Evolutionary conservation across 345 rosid genomes (phyloP), one percentile per base, ranked within the genome.

Genomic region (Pugionium cornutum): DNA sequence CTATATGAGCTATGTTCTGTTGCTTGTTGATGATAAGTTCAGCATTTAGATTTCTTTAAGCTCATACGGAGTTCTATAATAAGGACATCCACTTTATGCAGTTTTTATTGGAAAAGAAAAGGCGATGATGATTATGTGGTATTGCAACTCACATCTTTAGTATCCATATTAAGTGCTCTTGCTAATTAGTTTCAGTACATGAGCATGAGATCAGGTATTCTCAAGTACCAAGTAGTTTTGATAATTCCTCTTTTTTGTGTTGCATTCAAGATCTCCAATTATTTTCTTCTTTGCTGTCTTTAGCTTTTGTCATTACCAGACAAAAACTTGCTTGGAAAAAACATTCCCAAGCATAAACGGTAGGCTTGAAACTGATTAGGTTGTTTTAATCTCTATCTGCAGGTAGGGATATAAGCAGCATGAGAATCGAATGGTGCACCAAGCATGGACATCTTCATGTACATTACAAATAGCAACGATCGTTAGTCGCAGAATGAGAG

Each of bases 401-500:
- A 62, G 74, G 2, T 44, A 18, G 7, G 9, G 11, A 32, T 32
- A 10, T 28, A 29, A 29, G 41, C 4, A 5, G 53, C n/a, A 18
- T 6, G 54, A 34, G 61, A 6, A 0, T 18, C 18, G 18, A 46
- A 7, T 43, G 42, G 50, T 3, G 10, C 51, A 27, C 41, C 43
- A n/a, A 27, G 7, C 33, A 33, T 59, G 58, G 35, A 64, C 51
- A 61, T 69, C 48, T 34, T 29, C 37, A 53, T 61, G 68, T 61
- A 62, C 53, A 68, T 41, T 41, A 27, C 6, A 1, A 44, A 37
- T 18, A 18, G n/a, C 0, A 18, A 18, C 18, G 18, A 18, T 18
- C 18, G 18, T 18, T 18, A 18, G 18, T 18, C 18, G 6, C 34
- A 52, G 9, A 61, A 53, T 18, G 18, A 18, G 18, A n/a, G n/a